Evolutionary conservation across 129 eudicot species (phyloP).

Genomic region (Centaurea solstitialis): DNA sequence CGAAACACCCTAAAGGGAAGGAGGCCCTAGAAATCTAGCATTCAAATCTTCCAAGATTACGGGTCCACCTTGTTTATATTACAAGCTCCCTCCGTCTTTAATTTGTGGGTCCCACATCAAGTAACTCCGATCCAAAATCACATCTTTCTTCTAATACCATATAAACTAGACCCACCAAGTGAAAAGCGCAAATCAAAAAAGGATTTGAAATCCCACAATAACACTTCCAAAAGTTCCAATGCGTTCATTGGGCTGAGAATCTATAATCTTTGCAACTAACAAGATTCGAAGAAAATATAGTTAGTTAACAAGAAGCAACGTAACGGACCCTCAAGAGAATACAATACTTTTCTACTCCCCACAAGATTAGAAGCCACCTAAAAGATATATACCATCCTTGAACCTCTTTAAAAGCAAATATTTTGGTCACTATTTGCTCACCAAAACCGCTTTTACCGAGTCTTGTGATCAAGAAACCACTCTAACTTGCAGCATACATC

Average conservation of each 20-base stretch:
- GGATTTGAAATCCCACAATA: background rate
- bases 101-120: background rate
- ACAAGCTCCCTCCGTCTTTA: background rate
- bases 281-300: background rate
- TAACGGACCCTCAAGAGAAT: constrained; percentile 13
- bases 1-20: too few species aligned
- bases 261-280: background rate
- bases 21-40: too few species aligned
- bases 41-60: background rate
- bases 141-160: background rate
- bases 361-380: constrained; percentile 30
- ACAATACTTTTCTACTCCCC: constrained; percentile 19
- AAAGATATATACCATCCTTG: constrained; percentile 28
- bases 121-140: background rate
- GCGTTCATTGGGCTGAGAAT: background rate
- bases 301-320: constrained; percentile 18
- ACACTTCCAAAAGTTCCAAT: background rate
- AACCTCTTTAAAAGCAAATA: constrained; percentile 22
- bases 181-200: background rate
- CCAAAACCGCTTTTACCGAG: background rate
- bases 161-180: constrained; percentile 4
- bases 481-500: background rate
- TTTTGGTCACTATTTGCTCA: background rate
- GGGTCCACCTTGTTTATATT: too few species aligned
- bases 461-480: background rate